Base-by-base conservation (phyloP, 169 alveolate genomes). In the Babesia ovis region DNA sequence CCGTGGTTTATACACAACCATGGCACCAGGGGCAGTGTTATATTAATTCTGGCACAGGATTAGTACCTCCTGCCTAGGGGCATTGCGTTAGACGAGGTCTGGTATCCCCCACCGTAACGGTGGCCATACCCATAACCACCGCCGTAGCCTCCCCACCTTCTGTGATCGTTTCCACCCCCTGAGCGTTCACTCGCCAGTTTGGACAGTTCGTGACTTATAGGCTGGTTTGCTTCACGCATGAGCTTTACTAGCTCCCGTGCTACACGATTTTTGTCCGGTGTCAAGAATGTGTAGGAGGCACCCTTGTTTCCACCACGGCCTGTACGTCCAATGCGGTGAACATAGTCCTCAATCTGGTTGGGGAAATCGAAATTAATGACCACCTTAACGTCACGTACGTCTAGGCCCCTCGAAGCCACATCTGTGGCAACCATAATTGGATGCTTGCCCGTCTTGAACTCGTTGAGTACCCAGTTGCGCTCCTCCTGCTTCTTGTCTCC, bases 351-450 rank as follows among this genome's bases (percentile, higher is more conserved):
- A 22, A 96, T 93, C 53, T 95, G 96, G 73, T 90, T 92, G 14
- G 99, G 99, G 91, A 98, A 94, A 77, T 98, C 99, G 86, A 94
- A 98, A 92, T 98, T 98, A 35, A 98, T 92, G 16, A 98, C 99
- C 75, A 85, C 93, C 72, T 92, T 94, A 66, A 96, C 95, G 67
- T 96, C 98, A 61, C 97, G 97, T 50, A 98, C 98, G 83, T 98
- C 99, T 56, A 98, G 85, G 25, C 99, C 99, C 67, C 99, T 93
- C 37, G 98, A 92, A 16, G 99, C 99, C 4, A 98, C 99, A 84
- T 98, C 99, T 0, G 99, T 98, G n/a, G 99, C 99, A 45, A 98
- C 95, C 92, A 97, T 87, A 64, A 97, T 96, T 48, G 97, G 97
- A 45, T 92, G 89, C 48, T 94, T 87, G 42, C 99, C 99, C 32